These are phyloP conservation scores for Pisolithus orientalis DNA, from an alignment of 768 basidiomycete genomes.

Conservation along the genomic window DNA sequence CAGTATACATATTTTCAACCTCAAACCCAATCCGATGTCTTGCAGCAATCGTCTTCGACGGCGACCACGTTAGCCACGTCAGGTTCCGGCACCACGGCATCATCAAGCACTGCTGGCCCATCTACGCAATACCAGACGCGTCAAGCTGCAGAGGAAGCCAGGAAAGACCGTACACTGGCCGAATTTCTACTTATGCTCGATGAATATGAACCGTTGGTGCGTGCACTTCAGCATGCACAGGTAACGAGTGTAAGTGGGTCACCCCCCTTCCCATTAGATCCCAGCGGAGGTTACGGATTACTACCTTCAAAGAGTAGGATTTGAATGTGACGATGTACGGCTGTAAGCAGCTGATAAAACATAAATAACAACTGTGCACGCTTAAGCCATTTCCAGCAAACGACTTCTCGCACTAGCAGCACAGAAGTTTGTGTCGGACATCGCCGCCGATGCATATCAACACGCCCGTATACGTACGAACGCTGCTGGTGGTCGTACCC, in stretches of 20 bases:
- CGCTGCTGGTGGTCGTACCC: slow-evolving; percentile 66
- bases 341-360: slow-evolving; percentile 47
- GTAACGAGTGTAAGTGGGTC: not conserved
- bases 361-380: not conserved
- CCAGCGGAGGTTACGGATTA: slow-evolving; percentile 98
- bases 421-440: slow-evolving; percentile 96
- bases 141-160: slow-evolving; percentile 71
- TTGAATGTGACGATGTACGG: slow-evolving; percentile 91
- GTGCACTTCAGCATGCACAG: slow-evolving; percentile 15
- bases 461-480: slow-evolving; percentile 95
- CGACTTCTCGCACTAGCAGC: slow-evolving; percentile 92
- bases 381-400: slow-evolving; percentile 48
- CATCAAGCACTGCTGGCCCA: slow-evolving; percentile 12
- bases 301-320: slow-evolving; percentile 92
- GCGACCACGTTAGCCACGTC: slow-evolving; percentile 10
- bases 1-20: slow-evolving; percentile 14
- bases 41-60: slow-evolving; percentile 18
- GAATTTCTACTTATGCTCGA: slow-evolving; percentile 96
- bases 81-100: slow-evolving; percentile 13
- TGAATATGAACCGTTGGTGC: slow-evolving; percentile 90
- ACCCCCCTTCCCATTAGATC: slow-evolving; percentile 48
- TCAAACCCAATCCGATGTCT: slow-evolving; percentile 14
- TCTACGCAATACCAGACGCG: slow-evolving; percentile 43
- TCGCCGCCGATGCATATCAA: slow-evolving; percentile 94
- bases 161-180: slow-evolving; percentile 85